These are phyloP conservation scores for Paralagenidium karlingii DNA, from an alignment of 352 stramenopile genomes.

Conservation along the genomic window DNA sequence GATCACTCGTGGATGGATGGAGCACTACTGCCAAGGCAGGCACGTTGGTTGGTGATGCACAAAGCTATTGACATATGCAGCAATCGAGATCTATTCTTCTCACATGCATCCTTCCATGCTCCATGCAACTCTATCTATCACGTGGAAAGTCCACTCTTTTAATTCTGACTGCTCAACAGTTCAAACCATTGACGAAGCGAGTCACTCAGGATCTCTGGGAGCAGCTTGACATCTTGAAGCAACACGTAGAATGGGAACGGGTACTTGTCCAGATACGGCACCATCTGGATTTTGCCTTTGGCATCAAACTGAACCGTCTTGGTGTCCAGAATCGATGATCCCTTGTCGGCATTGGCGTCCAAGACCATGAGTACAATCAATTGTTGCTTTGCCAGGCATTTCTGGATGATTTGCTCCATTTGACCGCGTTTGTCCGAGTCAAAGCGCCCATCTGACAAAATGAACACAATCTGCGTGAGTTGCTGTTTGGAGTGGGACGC, in stretches of 20 bases:
- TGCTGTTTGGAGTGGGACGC: slow-evolving; percentile 26
- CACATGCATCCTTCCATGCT: too few species aligned
- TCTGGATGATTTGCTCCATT: slow-evolving; percentile 93
- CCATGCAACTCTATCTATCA: too few species aligned
- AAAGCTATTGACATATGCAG: too few species aligned
- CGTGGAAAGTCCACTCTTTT: too few species aligned
- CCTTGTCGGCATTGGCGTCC: slow-evolving; percentile 51
- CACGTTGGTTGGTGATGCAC: too few species aligned
- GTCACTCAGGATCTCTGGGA: slow-evolving; percentile 99
- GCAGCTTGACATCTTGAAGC: slow-evolving; percentile 87
- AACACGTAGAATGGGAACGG: slow-evolving; percentile 99
- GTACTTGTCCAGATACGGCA: slow-evolving; percentile 99
- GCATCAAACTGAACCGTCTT: slow-evolving; percentile 96
- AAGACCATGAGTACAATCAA: slow-evolving; percentile 98
- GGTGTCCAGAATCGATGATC: slow-evolving; percentile 93
- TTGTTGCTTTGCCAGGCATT: slow-evolving; percentile 96
- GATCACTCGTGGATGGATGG: too few species aligned
- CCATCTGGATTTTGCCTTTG: slow-evolving; percentile 94
- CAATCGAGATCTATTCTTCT: too few species aligned
- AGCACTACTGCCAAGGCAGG: too few species aligned
- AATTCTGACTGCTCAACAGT: slow-evolving; percentile 47
- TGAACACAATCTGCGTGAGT: slow-evolving; percentile 96
- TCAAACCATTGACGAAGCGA: slow-evolving; percentile 99
- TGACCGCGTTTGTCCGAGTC: slow-evolving; percentile 92
- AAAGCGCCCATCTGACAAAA: slow-evolving; percentile 98